These are phyloP conservation scores for Silene latifolia DNA, from an alignment of 148 eudicot genomes.

Conservation along the genomic window DNA sequence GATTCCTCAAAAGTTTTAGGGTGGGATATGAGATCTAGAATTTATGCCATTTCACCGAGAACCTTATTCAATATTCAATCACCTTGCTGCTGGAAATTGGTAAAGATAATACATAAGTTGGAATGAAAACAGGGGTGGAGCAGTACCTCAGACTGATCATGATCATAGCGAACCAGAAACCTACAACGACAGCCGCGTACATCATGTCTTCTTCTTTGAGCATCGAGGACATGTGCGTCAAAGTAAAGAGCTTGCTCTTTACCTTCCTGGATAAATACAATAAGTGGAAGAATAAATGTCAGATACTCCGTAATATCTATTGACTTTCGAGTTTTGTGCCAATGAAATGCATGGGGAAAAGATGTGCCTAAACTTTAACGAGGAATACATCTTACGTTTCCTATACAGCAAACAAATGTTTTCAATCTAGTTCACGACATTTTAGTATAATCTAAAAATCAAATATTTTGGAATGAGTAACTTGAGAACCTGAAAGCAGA, in stretches of 20 bases:
- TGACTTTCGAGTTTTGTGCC: background rate
- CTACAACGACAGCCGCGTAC: slow-evolving; percentile 98
- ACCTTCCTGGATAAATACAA: slow-evolving; percentile 61
- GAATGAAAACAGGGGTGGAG: background rate
- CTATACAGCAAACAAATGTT: background rate
- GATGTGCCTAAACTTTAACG: background rate
- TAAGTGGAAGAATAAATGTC: background rate
- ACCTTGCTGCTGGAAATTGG: background rate
- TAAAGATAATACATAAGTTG: background rate
- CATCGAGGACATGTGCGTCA: slow-evolving; percentile 96
- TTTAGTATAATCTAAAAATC: too few relatives aligned
- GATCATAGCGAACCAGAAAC: slow-evolving; percentile 94
- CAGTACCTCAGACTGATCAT: slow-evolving; percentile 91
- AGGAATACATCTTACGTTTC: background rate
- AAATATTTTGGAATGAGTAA: background rate
- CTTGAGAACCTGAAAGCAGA: slow-evolving; percentile 83
- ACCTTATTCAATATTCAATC: background rate
- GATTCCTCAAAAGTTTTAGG: background rate
- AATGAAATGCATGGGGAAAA: background rate
- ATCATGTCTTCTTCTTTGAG: slow-evolving; percentile 96
- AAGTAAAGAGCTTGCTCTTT: slow-evolving; percentile 98
- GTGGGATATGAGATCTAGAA: background rate
- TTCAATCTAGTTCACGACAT: background rate
- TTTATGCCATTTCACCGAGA: background rate
- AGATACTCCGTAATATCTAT: slow-evolving; percentile 3